Evolutionary conservation across 2,329 filamentous ascomycete genomes (phyloP), one percentile per base, ranked within the genome.

Genomic region (Colletotrichum sidae): DNA sequence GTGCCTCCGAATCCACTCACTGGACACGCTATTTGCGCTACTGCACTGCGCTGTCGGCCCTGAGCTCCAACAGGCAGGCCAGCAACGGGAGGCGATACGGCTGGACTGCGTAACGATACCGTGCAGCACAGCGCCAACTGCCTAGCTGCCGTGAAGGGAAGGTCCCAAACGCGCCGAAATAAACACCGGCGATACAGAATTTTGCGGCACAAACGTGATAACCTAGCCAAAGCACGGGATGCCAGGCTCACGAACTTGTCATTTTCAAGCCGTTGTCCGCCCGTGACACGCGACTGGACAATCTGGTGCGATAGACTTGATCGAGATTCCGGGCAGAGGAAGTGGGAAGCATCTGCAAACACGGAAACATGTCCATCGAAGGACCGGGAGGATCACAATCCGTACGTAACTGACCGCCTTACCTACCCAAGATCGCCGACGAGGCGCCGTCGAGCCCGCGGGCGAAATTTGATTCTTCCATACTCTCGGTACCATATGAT

Each of bases 401-500:
- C 46, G 35, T 59, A 63, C 55, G 47, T 46, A 59, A 62, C 38
- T 12, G 39, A 65, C 38, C 15, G 41, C 34, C 12, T 35, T 17
- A 25, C 4, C 25, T 25, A 25, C 37, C 55, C 45, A 50, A 8
- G 55, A 39, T 41, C 55, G 55, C 61, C 56, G 61, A 64, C 61
- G 44, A 64, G 55, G 50, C 17, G 56, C 61, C 56, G 55, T 9
- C 37, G 51, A 49, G 49, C 34, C 55, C 50, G 50, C 45, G 61
- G 61, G 10, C 25, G 46, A 49, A 60, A 50, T 60, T 60, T 54
- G 35, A 61, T 65, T 44, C 57, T 56, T 46, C 57, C 46, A 51
- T 61, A 15, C 55, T 49, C 44, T 60, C 62, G 62, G 51, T 61
- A 56, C 35, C 52, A 61, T 52, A 56, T 41, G 45, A 6, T 49